Base-by-base conservation (phyloP, 768 basidiomycete species). In the Russula sp. region DNA sequence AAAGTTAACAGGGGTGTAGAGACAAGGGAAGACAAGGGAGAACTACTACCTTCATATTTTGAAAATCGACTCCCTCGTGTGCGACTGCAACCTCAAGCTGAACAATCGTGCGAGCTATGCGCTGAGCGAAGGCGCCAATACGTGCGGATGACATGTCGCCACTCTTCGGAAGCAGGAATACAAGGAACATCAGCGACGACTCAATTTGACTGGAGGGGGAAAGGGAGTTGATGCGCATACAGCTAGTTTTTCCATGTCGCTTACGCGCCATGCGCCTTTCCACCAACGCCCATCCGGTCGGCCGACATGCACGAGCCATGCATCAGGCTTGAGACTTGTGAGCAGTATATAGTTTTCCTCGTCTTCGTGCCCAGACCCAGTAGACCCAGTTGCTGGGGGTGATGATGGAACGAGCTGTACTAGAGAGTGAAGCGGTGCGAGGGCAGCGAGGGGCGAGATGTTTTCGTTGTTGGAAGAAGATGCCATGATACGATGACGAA, bases 201-300 rank as follows among this genome's bases (percentile, higher is more conserved):
- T n/a, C 16, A 0, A n/a, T 20, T n/a, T 14, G 14, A 22, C 6
- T n/a, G 13, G n/a, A 22, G 44, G 38, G 34, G 36, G 18, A 38
- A 18, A 20, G 22, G 24, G 5, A 13, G 14, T n/a, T 1, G 44
- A 32, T 14, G 18, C 16, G 34, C 42, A 11, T 65, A 65, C 64
- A 1, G 64, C 59, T 18, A 65, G 34, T 0, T 22, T 54, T 42
- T 65, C 46, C 20, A 65, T 49, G 24, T 65, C 64, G 3, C 48
- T 40, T 14, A 30, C 54, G 24, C 32, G 54, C 64, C 64, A 65
- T 44, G 48, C 22, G 13, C 64, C 64, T 6, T 50, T 61, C 64
- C 64, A 65, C 64, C 64, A 65, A 24, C 64, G 59, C 36, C 64
- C 64, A 14, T 61, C 59, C 20, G 51, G 49, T 46, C 26, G 64